Percentiles rank a stretch among this genome's conserved stretches.
These are phyloP conservation scores for Colletotrichum salicis DNA, from an alignment of 2,329 filamentous ascomycete genomes.

Conservation along the genomic window DNA sequence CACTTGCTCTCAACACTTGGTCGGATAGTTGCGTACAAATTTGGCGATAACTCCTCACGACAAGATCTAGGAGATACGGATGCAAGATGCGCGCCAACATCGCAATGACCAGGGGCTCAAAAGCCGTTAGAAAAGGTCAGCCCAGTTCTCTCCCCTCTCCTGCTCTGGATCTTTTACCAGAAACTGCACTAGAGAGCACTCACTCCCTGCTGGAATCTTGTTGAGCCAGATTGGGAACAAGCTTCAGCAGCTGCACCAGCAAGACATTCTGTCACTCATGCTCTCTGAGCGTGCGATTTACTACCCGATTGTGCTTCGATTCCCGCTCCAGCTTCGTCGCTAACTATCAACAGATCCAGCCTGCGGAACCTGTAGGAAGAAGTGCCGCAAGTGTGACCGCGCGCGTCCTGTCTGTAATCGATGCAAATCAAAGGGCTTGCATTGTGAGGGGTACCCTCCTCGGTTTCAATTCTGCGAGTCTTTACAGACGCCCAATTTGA, in stretches of 20 bases:
- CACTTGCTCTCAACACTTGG: not conserved
- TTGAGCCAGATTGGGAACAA: not conserved
- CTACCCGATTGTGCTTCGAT: constrained; percentile 6
- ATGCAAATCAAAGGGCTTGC: constrained; percentile 42
- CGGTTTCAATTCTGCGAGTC: constrained; percentile 43
- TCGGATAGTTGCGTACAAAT: not conserved
- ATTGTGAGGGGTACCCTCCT: constrained; percentile 45
- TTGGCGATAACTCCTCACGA: not conserved
- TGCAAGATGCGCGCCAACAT: constrained; percentile 5
- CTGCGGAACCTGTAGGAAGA: constrained; percentile 45
- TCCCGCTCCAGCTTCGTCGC: not conserved
- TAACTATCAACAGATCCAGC: constrained; percentile 40
- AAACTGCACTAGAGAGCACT: not conserved
- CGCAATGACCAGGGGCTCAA: constrained; percentile 15
- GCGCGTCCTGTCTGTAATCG: constrained; percentile 43
- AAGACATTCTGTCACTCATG: not conserved
- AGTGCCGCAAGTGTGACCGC: constrained; percentile 46
- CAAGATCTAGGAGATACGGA: not conserved
- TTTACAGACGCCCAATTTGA: constrained; percentile 30
- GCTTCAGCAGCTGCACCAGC: not conserved
- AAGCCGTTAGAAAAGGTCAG: constrained; percentile 28
- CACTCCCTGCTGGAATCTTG: not conserved
- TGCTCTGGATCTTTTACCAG: not conserved
- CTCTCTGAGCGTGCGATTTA: not conserved
- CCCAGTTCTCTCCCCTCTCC: not conserved